Evolutionary conservation across 1,284 basidiomycete genomes (phyloP), one percentile per base, ranked within the genome.

Genomic region (Anthracocystis setariae): DNA sequence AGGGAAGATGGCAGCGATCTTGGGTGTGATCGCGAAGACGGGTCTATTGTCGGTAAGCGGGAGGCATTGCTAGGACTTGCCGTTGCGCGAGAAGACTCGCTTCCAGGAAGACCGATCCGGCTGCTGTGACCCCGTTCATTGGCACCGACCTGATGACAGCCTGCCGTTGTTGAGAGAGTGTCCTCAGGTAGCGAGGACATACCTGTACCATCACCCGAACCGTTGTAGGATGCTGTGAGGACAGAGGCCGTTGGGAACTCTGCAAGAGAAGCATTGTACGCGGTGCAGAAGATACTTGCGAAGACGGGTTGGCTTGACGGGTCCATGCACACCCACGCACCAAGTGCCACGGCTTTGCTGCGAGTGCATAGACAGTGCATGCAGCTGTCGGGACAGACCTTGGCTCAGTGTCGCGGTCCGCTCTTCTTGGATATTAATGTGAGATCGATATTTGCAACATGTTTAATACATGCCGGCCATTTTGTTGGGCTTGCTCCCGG

Each of bases 71-170:
- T 18, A 1, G 18, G 13, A 21, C n/a, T 42, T 27, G 42, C 17
- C 21, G 35, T 44, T 13, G 55, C n/a, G n/a, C 20, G 33, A 25
- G 48, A 32, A 10, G 48, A 24, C 17, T 27, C 9, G 10, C 17
- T 12, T 8, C 7, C 27, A 0, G 48, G 35, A 15, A 53, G 48
- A 25, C 61, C 57, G 32, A 57, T 58, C 65, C 58, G 58, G 50
- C 58, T 68, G 27, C 23, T n/a, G 46, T 65, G 68, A 1, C 62
- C 62, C n/a, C 68, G 61, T 20, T 70, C 57, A 21, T 55, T 50
- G 4, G 40, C 52, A 23, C 15, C 23, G 29, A 20, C 46, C 21
- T 46, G 33, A 10, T 46, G 35, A 5, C 25, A 43, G n/a, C 10
- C 24, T 3, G 29, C 29, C 15, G 56, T 51, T 23, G 32, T 44